Evolutionary conservation across 768 basidiomycete genomes (phyloP), one percentile per base, ranked within the genome.

Genomic region (Albatrellus ellisii): DNA sequence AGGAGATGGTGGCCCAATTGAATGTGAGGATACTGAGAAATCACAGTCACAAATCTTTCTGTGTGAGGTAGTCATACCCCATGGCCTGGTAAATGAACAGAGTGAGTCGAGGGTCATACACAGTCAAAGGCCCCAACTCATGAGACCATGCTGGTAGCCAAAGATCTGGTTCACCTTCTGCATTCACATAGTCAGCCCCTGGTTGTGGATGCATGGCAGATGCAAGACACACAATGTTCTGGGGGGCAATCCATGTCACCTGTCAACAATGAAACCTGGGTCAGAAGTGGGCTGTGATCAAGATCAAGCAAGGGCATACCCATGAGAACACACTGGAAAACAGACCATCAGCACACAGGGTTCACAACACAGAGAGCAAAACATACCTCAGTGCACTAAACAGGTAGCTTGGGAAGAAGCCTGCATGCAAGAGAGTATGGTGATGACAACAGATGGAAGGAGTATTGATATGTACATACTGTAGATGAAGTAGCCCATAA

Each of bases 91-190:
- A n/a, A n/a, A n/a, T n/a, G n/a, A n/a, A n/a, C n/a, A n/a, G n/a
- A n/a, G n/a, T n/a, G n/a, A n/a, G n/a, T n/a, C n/a, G n/a, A n/a
- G n/a, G n/a, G n/a, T n/a, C n/a, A n/a, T n/a, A n/a, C n/a, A n/a
- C n/a, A n/a, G n/a, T n/a, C n/a, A n/a, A n/a, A n/a, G n/a, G n/a
- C n/a, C n/a, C n/a, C n/a, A n/a, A n/a, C n/a, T n/a, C n/a, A n/a
- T 17, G 2, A 36, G 35, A 22, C 35, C 35, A 20, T 36, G 35
- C 3, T n/a, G 14, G 14, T 14, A 15, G 35, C 81, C 81, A 49
- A 85, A 84, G 51, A 84, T 50, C 49, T 58, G 58, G 50, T 62
- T 62, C 38, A 64, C 49, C 34, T 46, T 10, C n/a, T n/a, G n/a
- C n/a, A n/a, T n/a, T n/a, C n/a, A n/a, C n/a, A n/a, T n/a, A n/a